Percentiles rank a stretch among this genome's conserved stretches.
Conservation (phyloP, 805 yeast genomes). For the Yarrowia deformans region DNA sequence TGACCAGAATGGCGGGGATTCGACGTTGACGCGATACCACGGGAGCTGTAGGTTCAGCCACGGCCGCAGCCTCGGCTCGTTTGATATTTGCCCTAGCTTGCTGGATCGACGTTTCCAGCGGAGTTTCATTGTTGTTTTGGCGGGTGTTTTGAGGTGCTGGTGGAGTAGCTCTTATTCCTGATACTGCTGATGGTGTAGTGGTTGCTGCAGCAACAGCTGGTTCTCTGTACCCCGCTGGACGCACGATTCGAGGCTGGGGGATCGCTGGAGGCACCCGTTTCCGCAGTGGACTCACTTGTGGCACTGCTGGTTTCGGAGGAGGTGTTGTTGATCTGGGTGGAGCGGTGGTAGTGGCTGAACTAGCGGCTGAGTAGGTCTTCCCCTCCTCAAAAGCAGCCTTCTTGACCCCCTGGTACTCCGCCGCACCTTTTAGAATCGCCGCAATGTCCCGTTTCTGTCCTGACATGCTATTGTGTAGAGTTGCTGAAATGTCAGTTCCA, state of each 20-base stretch:
- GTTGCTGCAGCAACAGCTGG: neutral
- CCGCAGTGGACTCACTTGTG: slow-evolving; percentile 16
- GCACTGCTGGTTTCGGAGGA: slow-evolving; percentile 5
- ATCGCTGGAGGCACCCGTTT: slow-evolving; percentile 32
- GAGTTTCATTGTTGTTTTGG: slow-evolving; percentile 16
- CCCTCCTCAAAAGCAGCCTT: neutral
- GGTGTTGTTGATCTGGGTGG: slow-evolving; percentile 1
- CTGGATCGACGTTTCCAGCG: slow-evolving; percentile 12
- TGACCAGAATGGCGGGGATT: slow-evolving; percentile 32
- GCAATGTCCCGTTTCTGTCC: slow-evolving; percentile 31
- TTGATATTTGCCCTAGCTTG: slow-evolving; percentile 7
- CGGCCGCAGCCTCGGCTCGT: slow-evolving; percentile 27
- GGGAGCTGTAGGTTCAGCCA: slow-evolving; percentile 12
- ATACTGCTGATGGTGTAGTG: neutral
- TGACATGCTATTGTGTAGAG: neutral
- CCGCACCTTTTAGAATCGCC: slow-evolving; percentile 9
- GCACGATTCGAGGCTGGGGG: slow-evolving; percentile 25
- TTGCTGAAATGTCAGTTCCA: neutral
- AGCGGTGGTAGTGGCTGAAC: neutral
- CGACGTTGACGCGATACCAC: slow-evolving; percentile 9
- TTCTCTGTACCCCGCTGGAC: slow-evolving; percentile 20
- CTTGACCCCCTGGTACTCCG: slow-evolving; percentile 13
- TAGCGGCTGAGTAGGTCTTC: neutral
- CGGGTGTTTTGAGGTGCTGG: neutral
- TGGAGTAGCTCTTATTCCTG: neutral